These are phyloP conservation scores for Boletus pseudopeckii DNA, from an alignment of 768 basidiomycete species.

Conservation along the genomic window DNA sequence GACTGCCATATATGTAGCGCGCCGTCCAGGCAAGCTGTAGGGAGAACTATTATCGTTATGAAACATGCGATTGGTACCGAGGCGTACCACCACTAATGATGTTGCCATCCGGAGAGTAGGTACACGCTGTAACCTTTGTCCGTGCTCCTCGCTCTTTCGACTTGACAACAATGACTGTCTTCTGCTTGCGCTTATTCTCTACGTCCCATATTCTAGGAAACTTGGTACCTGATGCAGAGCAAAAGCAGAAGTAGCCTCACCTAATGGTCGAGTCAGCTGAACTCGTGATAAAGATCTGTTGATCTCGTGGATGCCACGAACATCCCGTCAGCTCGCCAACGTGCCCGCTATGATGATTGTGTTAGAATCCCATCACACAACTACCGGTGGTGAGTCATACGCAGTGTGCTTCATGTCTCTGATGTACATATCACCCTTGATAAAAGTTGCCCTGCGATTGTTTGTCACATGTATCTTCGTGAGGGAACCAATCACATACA, in stretches of 20 bases:
- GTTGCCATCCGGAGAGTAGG: slow-evolving; percentile 87
- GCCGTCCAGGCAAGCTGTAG: slow-evolving; percentile 82
- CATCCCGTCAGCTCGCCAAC: slow-evolving; percentile 89
- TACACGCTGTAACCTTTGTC: slow-evolving; percentile 85
- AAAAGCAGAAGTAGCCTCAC: slow-evolving; percentile 37
- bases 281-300: slow-evolving; percentile 81
- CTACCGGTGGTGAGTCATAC: slow-evolving; percentile 46
- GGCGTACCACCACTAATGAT: slow-evolving; percentile 81
- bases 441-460: slow-evolving; percentile 65
- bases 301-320: slow-evolving; percentile 89
- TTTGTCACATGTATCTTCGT: slow-evolving; percentile 42
- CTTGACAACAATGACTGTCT: slow-evolving; percentile 93
- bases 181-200: slow-evolving; percentile 90
- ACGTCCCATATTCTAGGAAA: slow-evolving; percentile 84
- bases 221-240: slow-evolving; percentile 1
- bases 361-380: slow-evolving; percentile 7
- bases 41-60: background rate
- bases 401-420: slow-evolving; percentile 99
- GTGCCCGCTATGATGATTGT: slow-evolving; percentile 67
- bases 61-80: slow-evolving; percentile 10
- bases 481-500: slow-evolving; percentile 50
- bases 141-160: slow-evolving; percentile 92
- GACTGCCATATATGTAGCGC: slow-evolving; percentile 92
- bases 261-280: slow-evolving; percentile 96
- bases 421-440: slow-evolving; percentile 97